Conservation (phyloP, 257 asterid species). For the Echites panduratus region DNA sequence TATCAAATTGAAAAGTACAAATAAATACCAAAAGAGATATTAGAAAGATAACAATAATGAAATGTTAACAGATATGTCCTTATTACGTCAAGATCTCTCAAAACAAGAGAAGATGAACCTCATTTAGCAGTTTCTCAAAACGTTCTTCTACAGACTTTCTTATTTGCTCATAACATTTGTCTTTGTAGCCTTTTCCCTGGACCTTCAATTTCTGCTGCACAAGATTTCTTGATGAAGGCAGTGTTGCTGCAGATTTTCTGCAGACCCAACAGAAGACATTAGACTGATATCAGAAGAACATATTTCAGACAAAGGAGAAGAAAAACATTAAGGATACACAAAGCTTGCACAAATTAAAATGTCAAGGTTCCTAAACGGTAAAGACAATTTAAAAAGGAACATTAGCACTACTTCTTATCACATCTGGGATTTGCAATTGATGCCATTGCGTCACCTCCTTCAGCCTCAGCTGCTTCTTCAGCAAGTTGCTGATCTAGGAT, state of each 20-base stretch:
- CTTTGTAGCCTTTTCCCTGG: conserved; percentile 97
- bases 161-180: conserved; percentile 86
- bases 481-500: conserved; percentile 90
- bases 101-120: conserved; percentile 38
- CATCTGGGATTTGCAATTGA: conserved; percentile 76
- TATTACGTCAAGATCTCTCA: not conserved
- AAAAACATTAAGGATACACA: not conserved
- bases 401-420: conserved; percentile 52
- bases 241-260: conserved; percentile 47
- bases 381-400: not conserved
- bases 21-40: too few relatives aligned
- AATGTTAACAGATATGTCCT: not conserved
- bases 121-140: conserved; percentile 69
- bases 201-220: conserved; percentile 66
- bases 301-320: not conserved
- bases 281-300: not conserved
- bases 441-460: conserved; percentile 90
- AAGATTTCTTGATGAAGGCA: conserved; percentile 61
- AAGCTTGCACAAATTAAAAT: not conserved
- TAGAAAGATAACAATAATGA: not conserved
- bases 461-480: conserved; percentile 99
- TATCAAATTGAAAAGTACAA: not conserved
- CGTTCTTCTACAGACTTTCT: conserved; percentile 87
- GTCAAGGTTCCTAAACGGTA: not conserved
- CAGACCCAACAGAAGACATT: conserved; percentile 14